Percentiles rank a stretch among this genome's conserved stretches.
Conservation (phyloP, 225 moss, liverwort and hornwort genomes). For the Polytrichum commune region DNA sequence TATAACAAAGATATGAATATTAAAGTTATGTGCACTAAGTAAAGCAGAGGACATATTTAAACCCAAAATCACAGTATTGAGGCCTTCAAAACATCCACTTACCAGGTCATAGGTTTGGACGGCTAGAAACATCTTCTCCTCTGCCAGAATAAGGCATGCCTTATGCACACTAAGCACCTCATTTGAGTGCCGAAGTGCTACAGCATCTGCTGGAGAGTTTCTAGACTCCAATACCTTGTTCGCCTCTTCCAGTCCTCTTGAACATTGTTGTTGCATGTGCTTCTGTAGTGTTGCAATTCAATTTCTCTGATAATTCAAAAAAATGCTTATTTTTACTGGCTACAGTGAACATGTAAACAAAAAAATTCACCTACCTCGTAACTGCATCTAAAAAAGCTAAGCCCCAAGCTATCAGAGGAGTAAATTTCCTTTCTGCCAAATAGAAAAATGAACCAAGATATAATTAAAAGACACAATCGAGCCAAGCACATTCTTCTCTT, state of each 20-base stretch:
- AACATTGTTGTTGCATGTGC: slow-evolving; percentile 52
- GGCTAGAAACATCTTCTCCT: slow-evolving; percentile 69
- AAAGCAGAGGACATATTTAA: too few species aligned
- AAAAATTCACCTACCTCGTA: background rate
- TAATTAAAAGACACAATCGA: background rate
- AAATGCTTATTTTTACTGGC: background rate
- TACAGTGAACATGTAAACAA: background rate
- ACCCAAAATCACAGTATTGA: background rate
- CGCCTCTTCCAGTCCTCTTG: slow-evolving; percentile 59
- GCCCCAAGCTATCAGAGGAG: too few species aligned
- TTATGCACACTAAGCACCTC: slow-evolving; percentile 59
- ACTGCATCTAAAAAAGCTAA: too few species aligned
- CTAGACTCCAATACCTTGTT: slow-evolving; percentile 42
- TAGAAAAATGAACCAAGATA: background rate
- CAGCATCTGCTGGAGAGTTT: slow-evolving; percentile 35
- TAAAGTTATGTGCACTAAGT: background rate
- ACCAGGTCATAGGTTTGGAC: slow-evolving; percentile 76
- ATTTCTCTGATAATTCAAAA: too few species aligned
- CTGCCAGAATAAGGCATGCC: slow-evolving; percentile 65
- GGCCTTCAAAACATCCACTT: slow-evolving; percentile 2
- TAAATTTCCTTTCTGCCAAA: background rate
- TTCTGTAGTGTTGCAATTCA: slow-evolving; percentile 52
- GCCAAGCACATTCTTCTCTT: background rate
- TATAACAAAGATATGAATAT: background rate
- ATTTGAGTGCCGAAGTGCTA: slow-evolving; percentile 54